These are phyloP conservation scores for Castanea sativa DNA, from an alignment of 306 rosid genomes.

Conservation along the genomic window DNA sequence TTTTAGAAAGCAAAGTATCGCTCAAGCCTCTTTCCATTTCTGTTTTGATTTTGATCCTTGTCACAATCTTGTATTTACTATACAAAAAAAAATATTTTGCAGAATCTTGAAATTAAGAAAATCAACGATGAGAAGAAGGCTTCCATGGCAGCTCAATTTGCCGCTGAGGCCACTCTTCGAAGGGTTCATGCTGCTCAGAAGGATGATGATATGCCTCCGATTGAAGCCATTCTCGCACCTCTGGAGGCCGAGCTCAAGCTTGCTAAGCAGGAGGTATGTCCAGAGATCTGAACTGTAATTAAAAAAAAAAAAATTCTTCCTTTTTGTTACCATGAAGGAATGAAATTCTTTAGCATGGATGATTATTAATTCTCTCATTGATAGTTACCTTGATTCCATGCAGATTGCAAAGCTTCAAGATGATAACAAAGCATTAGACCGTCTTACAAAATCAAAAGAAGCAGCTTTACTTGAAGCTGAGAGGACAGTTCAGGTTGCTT, in stretches of 20 bases:
- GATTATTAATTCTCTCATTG: slow-evolving; percentile 13
- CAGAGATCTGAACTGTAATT: not conserved
- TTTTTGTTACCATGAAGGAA: not conserved
- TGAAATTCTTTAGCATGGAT: not conserved
- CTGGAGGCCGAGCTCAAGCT: slow-evolving; percentile 99
- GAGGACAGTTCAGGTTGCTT: slow-evolving; percentile 92
- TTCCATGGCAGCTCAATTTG: slow-evolving; percentile 99
- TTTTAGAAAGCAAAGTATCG: slow-evolving; percentile 90
- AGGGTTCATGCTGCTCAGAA: slow-evolving; percentile 99
- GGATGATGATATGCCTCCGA: slow-evolving; percentile 99
- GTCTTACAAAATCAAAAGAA: slow-evolving; percentile 98
- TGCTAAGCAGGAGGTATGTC: slow-evolving; percentile 88
- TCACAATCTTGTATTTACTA: slow-evolving; percentile 11
- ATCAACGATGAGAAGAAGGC: slow-evolving; percentile 99
- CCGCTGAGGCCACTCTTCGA: slow-evolving; percentile 97
- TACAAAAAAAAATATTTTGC: slow-evolving; percentile 38
- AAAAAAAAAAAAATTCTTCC: no score
- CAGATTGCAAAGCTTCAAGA: slow-evolving; percentile 99
- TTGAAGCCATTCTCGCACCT: slow-evolving; percentile 98
- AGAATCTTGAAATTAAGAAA: slow-evolving; percentile 99
- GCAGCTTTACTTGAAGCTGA: slow-evolving; percentile 97
- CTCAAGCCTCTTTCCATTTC: slow-evolving; percentile 24
- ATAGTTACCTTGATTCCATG: slow-evolving; percentile 28
- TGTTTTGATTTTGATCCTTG: slow-evolving; percentile 11
- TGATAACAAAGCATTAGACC: slow-evolving; percentile 95